A percentile compares a stretch with the other conserved stretches of the same genome.
Conservation (phyloP, 768 basidiomycete genomes). For the Kwoniella dejecticola region DNA sequence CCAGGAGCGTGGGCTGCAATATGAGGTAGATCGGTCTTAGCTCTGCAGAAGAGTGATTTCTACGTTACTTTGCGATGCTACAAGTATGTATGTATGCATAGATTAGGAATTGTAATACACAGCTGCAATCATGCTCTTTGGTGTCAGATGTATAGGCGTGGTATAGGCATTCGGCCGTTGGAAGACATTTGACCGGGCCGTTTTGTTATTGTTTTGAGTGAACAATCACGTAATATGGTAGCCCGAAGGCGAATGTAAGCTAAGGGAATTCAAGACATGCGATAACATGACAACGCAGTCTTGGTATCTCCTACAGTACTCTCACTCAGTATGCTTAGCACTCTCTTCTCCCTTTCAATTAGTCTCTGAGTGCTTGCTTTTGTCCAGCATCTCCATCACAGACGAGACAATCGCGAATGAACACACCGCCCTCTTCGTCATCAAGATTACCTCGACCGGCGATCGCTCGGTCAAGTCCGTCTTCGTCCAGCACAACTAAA, state of each 20-base stretch:
- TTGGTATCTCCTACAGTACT: not conserved
- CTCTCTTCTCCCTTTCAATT: not conserved
- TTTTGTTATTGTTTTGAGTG: not conserved
- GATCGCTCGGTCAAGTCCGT: constrained; percentile 3
- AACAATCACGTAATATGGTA: not conserved
- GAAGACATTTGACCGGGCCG: not conserved
- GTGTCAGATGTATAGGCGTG: too few relatives aligned
- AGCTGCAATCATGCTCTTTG: too few relatives aligned
- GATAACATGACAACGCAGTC: not conserved
- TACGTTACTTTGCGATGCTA: too few relatives aligned
- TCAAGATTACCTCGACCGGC: constrained; percentile 18
- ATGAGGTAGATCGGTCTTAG: not conserved
- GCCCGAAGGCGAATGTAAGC: not conserved
- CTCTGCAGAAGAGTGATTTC: too few relatives aligned
- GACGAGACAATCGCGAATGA: not conserved
- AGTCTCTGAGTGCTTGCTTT: not conserved
- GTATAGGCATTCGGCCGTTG: not conserved
- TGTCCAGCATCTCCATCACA: not conserved
- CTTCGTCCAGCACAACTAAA: constrained; percentile 2
- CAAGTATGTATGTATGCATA: too few relatives aligned
- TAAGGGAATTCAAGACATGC: not conserved
- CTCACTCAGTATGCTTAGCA: not conserved
- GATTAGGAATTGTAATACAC: too few relatives aligned
- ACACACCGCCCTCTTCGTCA: constrained; percentile 14
- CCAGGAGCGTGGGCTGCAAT: not conserved